Evolutionary conservation across 306 rosid genomes (phyloP), one percentile per base, ranked within the genome.

Genomic region (Hippophae tibetana): DNA sequence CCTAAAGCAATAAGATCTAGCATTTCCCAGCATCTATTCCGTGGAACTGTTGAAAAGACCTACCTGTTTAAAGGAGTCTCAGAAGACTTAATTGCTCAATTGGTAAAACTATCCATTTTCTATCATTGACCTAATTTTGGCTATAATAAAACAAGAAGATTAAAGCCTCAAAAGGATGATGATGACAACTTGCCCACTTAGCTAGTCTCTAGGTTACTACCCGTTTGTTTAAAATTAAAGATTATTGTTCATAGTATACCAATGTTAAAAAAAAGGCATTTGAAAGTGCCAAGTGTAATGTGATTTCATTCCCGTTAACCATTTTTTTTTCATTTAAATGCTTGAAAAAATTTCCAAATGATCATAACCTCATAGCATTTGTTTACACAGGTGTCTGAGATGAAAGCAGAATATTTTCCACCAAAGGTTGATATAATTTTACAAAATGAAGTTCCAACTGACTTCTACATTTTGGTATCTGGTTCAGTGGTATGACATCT

Each of bases 351-450:
- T 31, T 31, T 3, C 3, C 5, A 31, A 31, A 31, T 31, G 38
- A 31, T 2, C 38, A 31, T 31, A 31, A 31, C 4, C 38, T 67
- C 45, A 42, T 58, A 45, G 49, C 61, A 65, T 54, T 54, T 70
- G 38, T 9, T 64, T 52, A 61, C 56, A 38, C 86, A 90, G 95
- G 84, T 79, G 42, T 78, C 95, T 38, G 97, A 82, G 64, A 79
- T 81, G 81, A 84, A 76, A 79, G 97, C 89, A 56, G 95, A 90
- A 69, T 90, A 84, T 68, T 90, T 80, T 63, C 90, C 90, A 40
- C 86, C 97, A 9, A 90, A 84, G 82, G 84, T 86, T 64, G 95
- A 84, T 58, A 77, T 90, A 42, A 76, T 90, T 76, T 58, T 86
- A 72, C 90, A 84, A 78, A 87, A 90, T 56, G 97, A 90, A 75